Percentiles rank a stretch among this genome's conserved stretches.
Conservation (phyloP, 805 yeast genomes). For the Yamadazyma kitorensis region DNA sequence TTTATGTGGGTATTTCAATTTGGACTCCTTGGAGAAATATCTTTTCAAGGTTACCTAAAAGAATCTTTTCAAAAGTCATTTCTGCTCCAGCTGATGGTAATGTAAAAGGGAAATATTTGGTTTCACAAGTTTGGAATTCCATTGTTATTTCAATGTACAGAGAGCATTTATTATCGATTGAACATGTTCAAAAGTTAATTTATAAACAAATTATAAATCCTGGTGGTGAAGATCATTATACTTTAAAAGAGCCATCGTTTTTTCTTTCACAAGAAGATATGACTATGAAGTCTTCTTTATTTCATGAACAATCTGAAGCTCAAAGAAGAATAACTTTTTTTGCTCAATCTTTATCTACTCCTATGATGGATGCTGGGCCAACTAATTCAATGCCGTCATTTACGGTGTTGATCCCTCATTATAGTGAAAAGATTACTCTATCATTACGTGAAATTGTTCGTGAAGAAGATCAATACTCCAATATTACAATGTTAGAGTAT, state of each 20-base stretch:
- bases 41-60: constrained; percentile 70
- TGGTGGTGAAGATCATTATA: constrained; percentile 26
- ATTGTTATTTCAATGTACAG: constrained; percentile 79
- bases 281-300: constrained; percentile 53
- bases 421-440: constrained; percentile 87
- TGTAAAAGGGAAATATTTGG: constrained; percentile 50
- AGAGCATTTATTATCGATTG: constrained; percentile 72
- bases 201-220: constrained; percentile 47
- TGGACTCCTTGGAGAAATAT: constrained; percentile 90
- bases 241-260: constrained; percentile 68
- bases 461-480: constrained; percentile 95
- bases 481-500: constrained; percentile 90
- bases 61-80: constrained; percentile 69
- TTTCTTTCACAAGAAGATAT: constrained; percentile 83
- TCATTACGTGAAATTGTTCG: constrained; percentile 95
- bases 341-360: constrained; percentile 86
- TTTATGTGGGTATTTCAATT: constrained; percentile 73
- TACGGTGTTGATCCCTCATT: constrained; percentile 92
- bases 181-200: constrained; percentile 64
- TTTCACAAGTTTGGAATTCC: constrained; percentile 80
- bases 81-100: constrained; percentile 37
- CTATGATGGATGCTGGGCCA: constrained; percentile 71
- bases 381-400: constrained; percentile 74
- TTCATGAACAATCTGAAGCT: constrained; percentile 70
- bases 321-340: constrained; percentile 81